Evolutionary conservation across 1,284 basidiomycete genomes (phyloP).

Genomic region (Gymnopus androsaceus): DNA sequence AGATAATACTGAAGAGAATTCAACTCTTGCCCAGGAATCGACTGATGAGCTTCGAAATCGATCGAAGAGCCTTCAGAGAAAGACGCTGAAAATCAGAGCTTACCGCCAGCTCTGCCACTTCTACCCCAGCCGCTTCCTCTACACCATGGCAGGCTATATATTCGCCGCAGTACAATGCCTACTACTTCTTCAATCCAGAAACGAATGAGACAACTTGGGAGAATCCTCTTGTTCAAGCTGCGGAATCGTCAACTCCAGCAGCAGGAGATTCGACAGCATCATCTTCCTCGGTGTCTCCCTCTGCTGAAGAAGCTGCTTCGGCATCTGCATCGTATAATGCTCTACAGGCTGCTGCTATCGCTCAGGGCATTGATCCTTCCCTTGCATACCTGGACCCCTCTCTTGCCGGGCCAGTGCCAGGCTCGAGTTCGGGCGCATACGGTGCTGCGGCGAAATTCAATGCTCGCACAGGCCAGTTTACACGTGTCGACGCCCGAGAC

Average conservation of each 20-base stretch:
- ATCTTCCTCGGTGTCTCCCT: constrained; percentile 27
- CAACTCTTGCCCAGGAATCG: constrained; percentile 6
- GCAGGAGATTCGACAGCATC: constrained; percentile 24
- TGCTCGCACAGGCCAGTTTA: constrained; percentile 79
- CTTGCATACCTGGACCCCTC: constrained; percentile 82
- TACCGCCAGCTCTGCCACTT: background rate
- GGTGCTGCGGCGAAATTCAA: constrained; percentile 73
- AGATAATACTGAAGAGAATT: constrained; percentile 10
- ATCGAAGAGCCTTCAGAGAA: constrained; percentile 7
- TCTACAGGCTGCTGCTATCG: constrained; percentile 63
- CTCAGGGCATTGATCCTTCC: constrained; percentile 82
- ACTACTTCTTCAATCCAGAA: constrained; percentile 84
- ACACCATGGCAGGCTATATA: constrained; percentile 84
- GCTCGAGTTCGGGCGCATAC: constrained; percentile 30
- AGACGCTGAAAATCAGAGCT: background rate
- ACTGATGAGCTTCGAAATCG: no score
- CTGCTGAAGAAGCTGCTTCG: constrained; percentile 19
- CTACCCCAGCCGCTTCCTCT: constrained; percentile 15
- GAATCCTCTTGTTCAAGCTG: constrained; percentile 61
- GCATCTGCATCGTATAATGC: constrained; percentile 38
- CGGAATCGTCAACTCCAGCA: constrained; percentile 8
- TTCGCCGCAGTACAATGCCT: constrained; percentile 78
- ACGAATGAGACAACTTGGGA: constrained; percentile 88
- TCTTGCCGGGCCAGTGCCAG: constrained; percentile 48
- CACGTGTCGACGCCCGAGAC: constrained; percentile 64